Base-by-base conservation (phyloP, 441 rosid species). In the Dalechampia spathulata region DNA sequence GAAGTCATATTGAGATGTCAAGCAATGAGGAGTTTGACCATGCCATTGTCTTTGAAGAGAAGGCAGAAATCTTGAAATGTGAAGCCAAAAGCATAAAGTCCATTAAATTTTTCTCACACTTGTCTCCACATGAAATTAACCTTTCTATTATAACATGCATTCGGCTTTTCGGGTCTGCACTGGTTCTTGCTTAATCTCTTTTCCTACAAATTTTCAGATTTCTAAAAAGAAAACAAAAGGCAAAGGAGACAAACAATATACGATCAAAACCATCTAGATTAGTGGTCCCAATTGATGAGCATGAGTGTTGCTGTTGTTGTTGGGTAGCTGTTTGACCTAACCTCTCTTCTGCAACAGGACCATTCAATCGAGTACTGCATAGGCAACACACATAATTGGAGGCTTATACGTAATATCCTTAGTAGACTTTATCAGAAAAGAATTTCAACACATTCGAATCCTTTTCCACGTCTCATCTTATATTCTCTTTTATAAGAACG, bases 221-320 rank as follows among this genome's bases (percentile, higher is more conserved):
- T 49, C 44, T 9, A 17, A 43, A 52, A 58, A 53, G 36, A 58
- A 16, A 58, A 38, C n/a, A 38, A 56, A 61, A 58, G 70, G 58
- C 65, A 60, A 47, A 41, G 44, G 62, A 25, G 74, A 68, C 82
- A 71, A 44, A 43, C 41, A 48, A 41, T 49, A 67, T 72, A n/a
- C n/a, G 50, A 72, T 67, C 6, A 63, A 55, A 53, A n/a, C 39
- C 64, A 63, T 58, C 26, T 26, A 65, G 57, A 61, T 47, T 7
- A 9, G 57, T 67, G 74, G 81, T 73, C 78, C 72, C 60, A 20
- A 1, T 27, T 30, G 19, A 9, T n/a, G 27, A 54, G 57, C 72
- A 65, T 50, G 63, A 68, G 53, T 53, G 51, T 53, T 67, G 42
- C 40, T 61, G 60, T 65, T 68, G 49, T 68, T 70, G 47, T n/a